Base-by-base conservation (phyloP, 768 basidiomycete species). In the Cystofilobasidium ferigula region DNA sequence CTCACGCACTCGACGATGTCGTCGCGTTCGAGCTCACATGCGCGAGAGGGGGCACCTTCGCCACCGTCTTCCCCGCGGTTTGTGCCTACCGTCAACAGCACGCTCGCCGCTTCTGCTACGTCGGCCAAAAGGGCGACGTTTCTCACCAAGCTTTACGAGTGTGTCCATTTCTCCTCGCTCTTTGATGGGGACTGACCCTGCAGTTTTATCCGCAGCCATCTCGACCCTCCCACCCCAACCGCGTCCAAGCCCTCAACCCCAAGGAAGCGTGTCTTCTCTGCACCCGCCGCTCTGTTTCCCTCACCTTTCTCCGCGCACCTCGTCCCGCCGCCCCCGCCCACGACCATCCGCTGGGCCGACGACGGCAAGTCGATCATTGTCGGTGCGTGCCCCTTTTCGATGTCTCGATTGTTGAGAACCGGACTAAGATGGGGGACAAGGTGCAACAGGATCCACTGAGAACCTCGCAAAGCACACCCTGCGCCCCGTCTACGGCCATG, bases 101-200 rank as follows among this genome's bases (percentile, higher is more conserved):
- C n/a, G n/a, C n/a, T n/a, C n/a, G n/a, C n/a, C n/a, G n/a, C n/a
- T n/a, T n/a, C n/a, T n/a, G n/a, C n/a, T n/a, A n/a, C n/a, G n/a
- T n/a, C n/a, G n/a, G n/a, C n/a, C n/a, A n/a, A n/a, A n/a, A n/a
- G n/a, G n/a, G n/a, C n/a, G n/a, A 48, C 48, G 10, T 51, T 51
- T 16, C 48, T 51, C 13, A 26, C 24, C 48, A 51, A 51, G 48
- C 48, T 51, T 20, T 51, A 51, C 48, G 48, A 51, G 48, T 51
- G 26, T 26, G 48, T 26, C 48, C 6, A 24, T 9, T 9, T 51
- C 9, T 28, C 48, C 24, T 51, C 20, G 9, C 14, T 43, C 42
- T 24, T 30, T 10, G 6, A 13, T 24, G n/a, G n/a, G n/a, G n/a
- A n/a, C n/a, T n/a, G n/a, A n/a, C n/a, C n/a, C n/a, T n/a, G n/a